Base-by-base conservation (phyloP, 176 grass and related monocot genomes). In the Neostapfia colusana region DNA sequence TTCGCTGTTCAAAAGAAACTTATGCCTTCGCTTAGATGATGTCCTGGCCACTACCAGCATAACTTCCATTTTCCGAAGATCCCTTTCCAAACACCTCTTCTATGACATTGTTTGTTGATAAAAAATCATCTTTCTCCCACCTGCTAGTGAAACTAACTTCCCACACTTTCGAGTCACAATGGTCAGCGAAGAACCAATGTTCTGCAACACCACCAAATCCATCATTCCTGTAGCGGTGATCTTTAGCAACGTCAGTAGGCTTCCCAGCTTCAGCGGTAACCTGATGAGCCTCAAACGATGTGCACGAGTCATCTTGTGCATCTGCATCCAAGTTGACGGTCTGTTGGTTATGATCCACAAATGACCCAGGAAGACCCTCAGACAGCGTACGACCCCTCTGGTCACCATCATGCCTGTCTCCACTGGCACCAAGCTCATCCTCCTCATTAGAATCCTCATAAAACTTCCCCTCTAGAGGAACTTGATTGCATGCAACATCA, bases 71-170 rank as follows among this genome's bases (percentile, higher is more conserved):
- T 38, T 92, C 82, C 14, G 49, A 68, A 11, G 79, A 72, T 53
- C 73, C 87, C 73, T 92, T 88, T 14, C 93, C 90, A 59, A 97
- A 89, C 58, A 97, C 87, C 82, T 97, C 87, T 78, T 97, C 87
- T 63, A 93, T 90, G 44, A 90, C 85, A 88, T 97, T 92, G 77
- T 64, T 81, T 4, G 90, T 90, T 0, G 93, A 85, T 24, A 93
- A 65, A 64, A 97, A 86, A 18, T 93, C 93, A 3, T 93, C 85
- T 54, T 82, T 88, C 17, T 83, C 85, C 73, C 58, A 60, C 18
- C 76, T 56, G 8, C 63, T 78, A 8, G 51, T 72, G 79, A 88
- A 90, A 78, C 67, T 84, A 57, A 86, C 72, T 7, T 88, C 90
- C 87, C 90, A 97, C 7, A 45, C 42, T 81, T 90, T 83, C 41